Conservation (phyloP, 78 protist species). For the Pigoraptor vietnamica region DNA sequence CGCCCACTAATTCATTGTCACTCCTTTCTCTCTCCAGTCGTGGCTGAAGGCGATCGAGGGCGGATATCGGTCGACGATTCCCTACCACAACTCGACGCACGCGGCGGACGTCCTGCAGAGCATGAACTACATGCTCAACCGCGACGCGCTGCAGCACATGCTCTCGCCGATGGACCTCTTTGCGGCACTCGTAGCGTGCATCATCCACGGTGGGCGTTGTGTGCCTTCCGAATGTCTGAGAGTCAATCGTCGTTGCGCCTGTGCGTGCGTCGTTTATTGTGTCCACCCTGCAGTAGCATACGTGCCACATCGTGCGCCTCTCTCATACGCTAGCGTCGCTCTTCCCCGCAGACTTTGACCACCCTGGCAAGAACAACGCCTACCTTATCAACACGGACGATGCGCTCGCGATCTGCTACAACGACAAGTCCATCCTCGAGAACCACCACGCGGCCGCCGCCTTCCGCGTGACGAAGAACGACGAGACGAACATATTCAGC, state of each 20-base stretch:
- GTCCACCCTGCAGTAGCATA: too few relatives aligned
- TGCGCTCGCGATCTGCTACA: slow-evolving; percentile 62
- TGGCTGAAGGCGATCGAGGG: neutral
- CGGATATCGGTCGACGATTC: neutral
- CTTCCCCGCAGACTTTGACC: slow-evolving; percentile 63
- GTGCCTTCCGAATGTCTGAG: too few relatives aligned
- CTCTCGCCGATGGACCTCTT: neutral
- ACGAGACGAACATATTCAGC: neutral
- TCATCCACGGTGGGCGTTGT: neutral
- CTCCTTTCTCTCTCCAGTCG: neutral
- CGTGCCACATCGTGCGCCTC: too few relatives aligned
- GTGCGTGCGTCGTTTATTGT: too few relatives aligned
- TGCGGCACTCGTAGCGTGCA: neutral
- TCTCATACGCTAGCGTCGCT: neutral
- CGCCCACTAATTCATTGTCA: too few relatives aligned
- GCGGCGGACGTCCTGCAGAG: slow-evolving; percentile 56
- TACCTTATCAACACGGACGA: slow-evolving; percentile 56
- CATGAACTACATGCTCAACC: slow-evolving; percentile 8
- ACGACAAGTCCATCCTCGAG: slow-evolving; percentile 73
- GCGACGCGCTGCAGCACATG: neutral
- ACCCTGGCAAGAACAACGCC: slow-evolving; percentile 77
- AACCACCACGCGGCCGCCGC: slow-evolving; percentile 55
- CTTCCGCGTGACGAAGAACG: neutral
- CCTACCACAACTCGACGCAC: slow-evolving; percentile 61
- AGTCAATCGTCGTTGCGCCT: too few relatives aligned